A percentile compares a stretch with the other conserved stretches of the same genome.
Conservation (phyloP, 2,329 filamentous ascomycete species). For the Penicillium sp. region DNA sequence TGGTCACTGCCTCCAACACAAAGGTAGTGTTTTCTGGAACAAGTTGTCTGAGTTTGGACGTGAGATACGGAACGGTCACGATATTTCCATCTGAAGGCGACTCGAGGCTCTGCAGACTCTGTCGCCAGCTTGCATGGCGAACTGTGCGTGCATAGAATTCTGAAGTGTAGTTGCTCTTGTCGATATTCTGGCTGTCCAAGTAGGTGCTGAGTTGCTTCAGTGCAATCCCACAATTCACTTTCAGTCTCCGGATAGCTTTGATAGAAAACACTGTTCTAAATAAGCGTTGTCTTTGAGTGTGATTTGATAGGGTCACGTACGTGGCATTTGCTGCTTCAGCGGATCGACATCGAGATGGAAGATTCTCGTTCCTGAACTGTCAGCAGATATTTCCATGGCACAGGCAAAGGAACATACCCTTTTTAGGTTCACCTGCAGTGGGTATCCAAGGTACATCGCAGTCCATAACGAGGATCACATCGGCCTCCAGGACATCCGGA, state of each 20-base stretch:
- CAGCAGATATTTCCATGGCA: background rate
- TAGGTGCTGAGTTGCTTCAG: slow-evolving; percentile 49
- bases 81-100: slow-evolving; percentile 2
- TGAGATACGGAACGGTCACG: slow-evolving; percentile 54
- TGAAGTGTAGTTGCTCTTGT: slow-evolving; percentile 1
- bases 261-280: slow-evolving; percentile 43
- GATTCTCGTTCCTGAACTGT: slow-evolving; percentile 52
- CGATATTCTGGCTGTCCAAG: slow-evolving; percentile 7
- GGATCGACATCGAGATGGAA: slow-evolving; percentile 66
- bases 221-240: slow-evolving; percentile 45
- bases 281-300: background rate
- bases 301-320: slow-evolving; percentile 63
- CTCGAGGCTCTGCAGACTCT: slow-evolving; percentile 4
- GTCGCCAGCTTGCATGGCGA: slow-evolving; percentile 11
- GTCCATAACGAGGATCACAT: slow-evolving; percentile 78
- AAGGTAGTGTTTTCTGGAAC: slow-evolving; percentile 66
- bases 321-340: slow-evolving; percentile 67
- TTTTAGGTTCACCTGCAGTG: slow-evolving; percentile 59
- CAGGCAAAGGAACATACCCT: background rate
- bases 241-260: slow-evolving; percentile 41
- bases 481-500: slow-evolving; percentile 68
- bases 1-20: slow-evolving; percentile 74
- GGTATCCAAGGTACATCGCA: slow-evolving; percentile 91
- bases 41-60: slow-evolving; percentile 52
- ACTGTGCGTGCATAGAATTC: slow-evolving; percentile 8